These are phyloP conservation scores for Penicillium bialowiezense DNA, from an alignment of 495 filamentous ascomycete species.

Conservation along the genomic window DNA sequence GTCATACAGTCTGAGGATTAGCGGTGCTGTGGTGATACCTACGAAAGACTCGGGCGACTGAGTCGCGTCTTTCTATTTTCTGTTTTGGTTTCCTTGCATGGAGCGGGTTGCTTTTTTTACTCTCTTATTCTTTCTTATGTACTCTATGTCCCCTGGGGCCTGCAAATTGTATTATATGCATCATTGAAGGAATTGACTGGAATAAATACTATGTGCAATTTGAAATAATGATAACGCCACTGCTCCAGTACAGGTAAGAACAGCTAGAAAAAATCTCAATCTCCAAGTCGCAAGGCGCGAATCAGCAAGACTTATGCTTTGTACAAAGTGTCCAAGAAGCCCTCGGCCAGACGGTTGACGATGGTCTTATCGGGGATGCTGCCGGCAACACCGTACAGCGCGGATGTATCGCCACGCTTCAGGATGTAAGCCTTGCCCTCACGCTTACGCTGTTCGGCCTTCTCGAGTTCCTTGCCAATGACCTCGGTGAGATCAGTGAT, in stretches of 20 bases:
- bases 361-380: slow-evolving; percentile 94
- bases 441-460: slow-evolving; percentile 71
- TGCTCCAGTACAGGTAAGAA: slow-evolving; percentile 4
- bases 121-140: slow-evolving; percentile 29
- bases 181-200: slow-evolving; percentile 3
- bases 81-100: slow-evolving; percentile 35
- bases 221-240: slow-evolving; percentile 13
- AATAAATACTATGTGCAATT: slow-evolving; percentile 26
- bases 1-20: neutral
- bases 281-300: too few species aligned
- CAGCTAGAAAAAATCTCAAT: neutral
- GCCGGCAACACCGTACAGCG: slow-evolving; percentile 92
- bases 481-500: slow-evolving; percentile 74
- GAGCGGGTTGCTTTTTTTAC: slow-evolving; percentile 37
- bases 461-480: slow-evolving; percentile 70
- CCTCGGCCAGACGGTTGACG: slow-evolving; percentile 82
- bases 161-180: slow-evolving; percentile 35
- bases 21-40: neutral
- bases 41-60: neutral
- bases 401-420: slow-evolving; percentile 68
- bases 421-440: slow-evolving; percentile 54
- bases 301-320: slow-evolving; percentile 70
- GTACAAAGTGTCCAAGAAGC: slow-evolving; percentile 94
- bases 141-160: slow-evolving; percentile 17
- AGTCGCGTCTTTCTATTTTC: slow-evolving; percentile 5